phyloP scores from a whole-genome alignment of 345 rosid genomes.

The Fremontodendron californicum region DNA sequence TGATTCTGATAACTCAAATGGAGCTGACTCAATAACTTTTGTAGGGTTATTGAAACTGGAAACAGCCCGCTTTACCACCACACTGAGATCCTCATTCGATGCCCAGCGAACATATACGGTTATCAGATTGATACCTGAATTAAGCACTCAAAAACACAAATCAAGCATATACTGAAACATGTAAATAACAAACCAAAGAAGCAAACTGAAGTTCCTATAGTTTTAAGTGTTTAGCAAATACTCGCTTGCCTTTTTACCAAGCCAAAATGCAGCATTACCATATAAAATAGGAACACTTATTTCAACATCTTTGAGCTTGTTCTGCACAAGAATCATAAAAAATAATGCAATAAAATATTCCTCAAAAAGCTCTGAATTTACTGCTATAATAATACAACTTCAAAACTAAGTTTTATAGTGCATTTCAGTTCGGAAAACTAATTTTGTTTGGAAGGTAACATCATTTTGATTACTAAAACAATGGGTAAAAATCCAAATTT shows the following conservation, averaged over 20 bases:
- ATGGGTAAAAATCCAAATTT: background rate
- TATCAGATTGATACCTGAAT: slow-evolving; percentile 59
- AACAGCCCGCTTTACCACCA: slow-evolving; percentile 47
- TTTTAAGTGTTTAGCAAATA: background rate
- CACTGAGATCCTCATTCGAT: slow-evolving; percentile 58
- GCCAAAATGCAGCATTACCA: slow-evolving; percentile 71
- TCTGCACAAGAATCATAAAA: slow-evolving; percentile 28
- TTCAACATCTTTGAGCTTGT: slow-evolving; percentile 68
- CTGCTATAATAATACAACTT: background rate
- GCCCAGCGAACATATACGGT: slow-evolving; percentile 62
- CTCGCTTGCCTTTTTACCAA: slow-evolving; percentile 80
- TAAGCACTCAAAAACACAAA: slow-evolving; percentile 2
- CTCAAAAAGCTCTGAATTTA: background rate
- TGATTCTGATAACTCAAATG: slow-evolving; percentile 59
- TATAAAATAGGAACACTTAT: slow-evolving; percentile 66
- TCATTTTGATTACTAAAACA: background rate
- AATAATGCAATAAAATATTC: background rate
- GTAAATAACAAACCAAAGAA: background rate
- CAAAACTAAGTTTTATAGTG: background rate
- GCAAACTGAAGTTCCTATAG: background rate
- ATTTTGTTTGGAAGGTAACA: background rate
- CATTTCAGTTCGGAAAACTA: background rate
- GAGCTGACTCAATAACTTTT: slow-evolving; percentile 58
- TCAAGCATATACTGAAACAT: background rate
- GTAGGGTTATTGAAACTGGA: slow-evolving; percentile 60